phyloP scores from a whole-genome alignment of 257 asterid genomes.

The Solanum raphanifolium region DNA sequence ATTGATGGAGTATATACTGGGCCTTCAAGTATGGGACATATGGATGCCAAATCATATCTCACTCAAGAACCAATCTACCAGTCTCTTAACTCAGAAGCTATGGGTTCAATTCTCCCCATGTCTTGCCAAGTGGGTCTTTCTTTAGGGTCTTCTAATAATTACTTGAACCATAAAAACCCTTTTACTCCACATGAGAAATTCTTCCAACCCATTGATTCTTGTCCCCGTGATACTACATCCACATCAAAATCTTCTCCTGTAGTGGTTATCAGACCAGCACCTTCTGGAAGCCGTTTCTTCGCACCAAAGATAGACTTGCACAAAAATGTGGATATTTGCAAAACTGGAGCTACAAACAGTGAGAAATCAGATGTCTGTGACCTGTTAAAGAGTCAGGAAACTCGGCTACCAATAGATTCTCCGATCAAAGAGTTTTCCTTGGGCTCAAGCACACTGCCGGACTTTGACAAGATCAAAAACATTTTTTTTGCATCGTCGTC shows the following conservation, averaged over 20 bases:
- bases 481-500: not conserved
- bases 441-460: slow-evolving; percentile 16
- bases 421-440: slow-evolving; percentile 19
- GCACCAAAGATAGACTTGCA: slow-evolving; percentile 17
- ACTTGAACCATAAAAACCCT: slow-evolving; percentile 16
- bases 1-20: slow-evolving; percentile 25
- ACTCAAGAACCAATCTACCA: slow-evolving; percentile 27
- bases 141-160: slow-evolving; percentile 14
- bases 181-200: slow-evolving; percentile 24
- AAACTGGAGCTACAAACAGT: slow-evolving; percentile 12
- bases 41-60: slow-evolving; percentile 26
- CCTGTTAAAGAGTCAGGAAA: slow-evolving; percentile 26
- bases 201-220: slow-evolving; percentile 18
- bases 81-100: slow-evolving; percentile 22
- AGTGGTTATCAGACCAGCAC: slow-evolving; percentile 73
- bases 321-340: slow-evolving; percentile 15
- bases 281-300: slow-evolving; percentile 14
- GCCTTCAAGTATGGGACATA: slow-evolving; percentile 12
- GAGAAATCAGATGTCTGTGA: slow-evolving; percentile 18
- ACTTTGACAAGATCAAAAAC: slow-evolving; percentile 22
- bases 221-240: slow-evolving; percentile 29
- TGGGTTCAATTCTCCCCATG: slow-evolving; percentile 20
- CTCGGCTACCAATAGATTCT: slow-evolving; percentile 13
- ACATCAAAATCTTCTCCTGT: slow-evolving; percentile 43
- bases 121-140: slow-evolving; percentile 18